A percentile compares a stretch with the other conserved stretches of the same genome.
Conservation (phyloP, 1,284 basidiomycete genomes). For the Blastosporella zonata region DNA sequence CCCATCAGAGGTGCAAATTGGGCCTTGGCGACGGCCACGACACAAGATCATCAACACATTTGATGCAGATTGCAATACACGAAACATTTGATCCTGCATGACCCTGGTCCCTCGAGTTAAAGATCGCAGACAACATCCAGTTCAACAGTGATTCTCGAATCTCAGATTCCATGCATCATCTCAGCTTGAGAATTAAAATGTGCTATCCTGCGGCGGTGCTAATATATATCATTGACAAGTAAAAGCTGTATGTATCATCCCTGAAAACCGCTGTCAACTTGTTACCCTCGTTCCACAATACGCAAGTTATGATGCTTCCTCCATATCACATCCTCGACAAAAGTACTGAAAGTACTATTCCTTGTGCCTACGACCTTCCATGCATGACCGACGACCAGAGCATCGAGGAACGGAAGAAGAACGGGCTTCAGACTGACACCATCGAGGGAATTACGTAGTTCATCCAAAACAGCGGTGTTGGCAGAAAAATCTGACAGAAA, state of each 20-base stretch:
- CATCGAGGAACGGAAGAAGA: constrained; percentile 65
- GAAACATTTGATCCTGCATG: constrained; percentile 21
- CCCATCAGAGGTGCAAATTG: constrained; percentile 16
- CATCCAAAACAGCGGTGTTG: constrained; percentile 35
- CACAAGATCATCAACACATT: constrained; percentile 17
- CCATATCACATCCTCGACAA: constrained; percentile 67
- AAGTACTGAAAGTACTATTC: constrained; percentile 72
- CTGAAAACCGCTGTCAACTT: neutral
- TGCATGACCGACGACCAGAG: constrained; percentile 60
- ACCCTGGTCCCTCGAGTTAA: neutral
- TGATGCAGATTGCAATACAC: constrained; percentile 14
- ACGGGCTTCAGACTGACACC: constrained; percentile 47
- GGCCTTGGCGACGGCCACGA: constrained; percentile 11
- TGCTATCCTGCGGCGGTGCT: no score
- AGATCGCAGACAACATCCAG: neutral
- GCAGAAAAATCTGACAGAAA: constrained; percentile 55
- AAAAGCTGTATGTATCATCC: neutral
- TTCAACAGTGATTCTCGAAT: no score
- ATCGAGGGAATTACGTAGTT: constrained; percentile 50
- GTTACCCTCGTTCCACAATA: constrained; percentile 52
- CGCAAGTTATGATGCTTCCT: constrained; percentile 49
- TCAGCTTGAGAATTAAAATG: neutral
- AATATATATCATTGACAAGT: neutral
- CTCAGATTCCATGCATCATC: no score
- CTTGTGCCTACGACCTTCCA: constrained; percentile 61